Evolutionary conservation across 352 stramenopile genomes (phyloP), one percentile per base, ranked within the genome.

Genomic region (Phytopythium cucurbitacearum): DNA sequence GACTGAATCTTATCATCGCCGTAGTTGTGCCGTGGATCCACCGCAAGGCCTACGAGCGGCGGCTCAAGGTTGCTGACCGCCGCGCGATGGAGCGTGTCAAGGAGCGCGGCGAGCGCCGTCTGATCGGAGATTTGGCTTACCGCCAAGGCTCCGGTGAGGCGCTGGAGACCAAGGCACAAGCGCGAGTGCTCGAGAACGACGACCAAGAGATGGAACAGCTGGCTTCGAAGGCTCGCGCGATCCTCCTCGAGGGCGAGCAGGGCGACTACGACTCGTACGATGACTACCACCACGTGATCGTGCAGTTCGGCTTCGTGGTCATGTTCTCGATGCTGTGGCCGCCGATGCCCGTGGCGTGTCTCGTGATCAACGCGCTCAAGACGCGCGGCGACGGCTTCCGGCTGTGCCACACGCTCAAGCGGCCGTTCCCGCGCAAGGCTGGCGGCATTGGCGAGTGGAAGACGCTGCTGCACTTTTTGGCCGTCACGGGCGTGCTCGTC

Each of bases 281-380:
- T 49, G 82, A 93, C 50, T 93, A 91, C 47, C 82, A 93, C 48
- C 70, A 87, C 40, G 73, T 82, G 53, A 93, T 67, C 2, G 82
- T 93, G 10, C 82, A 93, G 60, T 93, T 88, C 57, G 82, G 82
- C 41, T 93, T 93, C 49, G 80, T 91, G 12, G 80, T 91, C 56
- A 93, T 93, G 82, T 93, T 93, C 51, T 91, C 80, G 32, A 93
- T 85, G 69, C 62, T 93, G 32, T 93, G 82, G 82, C 82, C 82
- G 33, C 69, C 79, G 12, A 93, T 93, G 82, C 82, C 82, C 33
- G 66, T 76, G 32, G 78, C 67, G 11, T 93, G 82, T 37, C 85
- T 93, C 62, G 43, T 87, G 36, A 70, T 93, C 21, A 93, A 93
- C 44, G 78, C 80, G 37, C 73, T 93, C 40, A 93, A 93, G 55